Conservation (phyloP, 169 alveolate species). For the Plasmodium gallinaceum region DNA sequence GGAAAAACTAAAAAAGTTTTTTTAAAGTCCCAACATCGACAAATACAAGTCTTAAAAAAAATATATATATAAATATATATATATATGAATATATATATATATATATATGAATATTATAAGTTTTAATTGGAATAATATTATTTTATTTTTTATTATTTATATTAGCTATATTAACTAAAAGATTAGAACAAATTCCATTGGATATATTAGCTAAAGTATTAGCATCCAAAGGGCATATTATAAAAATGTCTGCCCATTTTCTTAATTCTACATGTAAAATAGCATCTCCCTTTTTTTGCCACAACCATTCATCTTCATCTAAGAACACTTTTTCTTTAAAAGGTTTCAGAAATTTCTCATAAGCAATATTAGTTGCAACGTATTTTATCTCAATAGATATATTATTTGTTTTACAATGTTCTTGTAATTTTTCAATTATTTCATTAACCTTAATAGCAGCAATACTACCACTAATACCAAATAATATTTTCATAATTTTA, state of each 20-base stretch:
- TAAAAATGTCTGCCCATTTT: conserved; percentile 92
- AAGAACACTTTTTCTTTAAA: conserved; percentile 67
- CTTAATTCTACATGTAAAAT: conserved; percentile 84
- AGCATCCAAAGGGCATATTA: conserved; percentile 95
- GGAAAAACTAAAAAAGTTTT: conserved; percentile 94
- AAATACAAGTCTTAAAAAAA: conserved; percentile 88
- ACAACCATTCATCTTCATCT: conserved; percentile 86
- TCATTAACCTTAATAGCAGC: conserved; percentile 90
- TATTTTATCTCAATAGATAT: conserved; percentile 79
- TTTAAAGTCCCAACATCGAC: conserved; percentile 93
- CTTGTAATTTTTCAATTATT: conserved; percentile 77
- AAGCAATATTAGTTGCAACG: conserved; percentile 72
- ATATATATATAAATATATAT: not conserved
- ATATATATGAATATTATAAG: not conserved
- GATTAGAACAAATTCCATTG: conserved; percentile 93
- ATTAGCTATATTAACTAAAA: conserved; percentile 83
- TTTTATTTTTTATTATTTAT: not conserved
- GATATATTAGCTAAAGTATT: conserved; percentile 94
- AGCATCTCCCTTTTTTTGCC: conserved; percentile 86
- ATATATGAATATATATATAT: not conserved
- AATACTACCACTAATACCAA: conserved; percentile 92
- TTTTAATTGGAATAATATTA: not conserved
- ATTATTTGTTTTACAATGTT: conserved; percentile 23
- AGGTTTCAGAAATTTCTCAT: conserved; percentile 80
- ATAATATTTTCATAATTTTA: conserved; percentile 78